Conservation (phyloP, 2,329 filamentous ascomycete species). For the Orbilia oligospora region DNA sequence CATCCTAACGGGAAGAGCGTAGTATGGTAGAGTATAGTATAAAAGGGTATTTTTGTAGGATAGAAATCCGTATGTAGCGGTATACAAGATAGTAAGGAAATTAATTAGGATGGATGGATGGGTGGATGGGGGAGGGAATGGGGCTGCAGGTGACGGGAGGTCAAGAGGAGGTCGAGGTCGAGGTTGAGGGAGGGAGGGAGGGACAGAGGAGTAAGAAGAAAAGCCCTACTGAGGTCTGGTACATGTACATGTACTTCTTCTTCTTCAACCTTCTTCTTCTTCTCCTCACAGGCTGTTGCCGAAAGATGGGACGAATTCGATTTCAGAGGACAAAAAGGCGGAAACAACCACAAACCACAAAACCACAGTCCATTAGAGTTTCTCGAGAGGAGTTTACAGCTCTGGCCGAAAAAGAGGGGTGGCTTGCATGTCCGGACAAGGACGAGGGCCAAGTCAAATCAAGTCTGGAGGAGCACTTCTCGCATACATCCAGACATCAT, state of each 20-base stretch:
- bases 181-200: no score
- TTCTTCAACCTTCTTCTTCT: no score
- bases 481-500: neutral
- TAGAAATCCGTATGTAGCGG: neutral
- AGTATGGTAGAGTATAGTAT: constrained; percentile 1
- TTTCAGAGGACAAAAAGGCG: constrained; percentile 15
- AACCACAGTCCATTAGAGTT: constrained; percentile 16
- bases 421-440: constrained; percentile 35
- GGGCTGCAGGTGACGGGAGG: constrained; percentile 57
- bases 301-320: constrained; percentile 60
- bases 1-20: constrained; percentile 52
- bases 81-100: constrained; percentile 19
- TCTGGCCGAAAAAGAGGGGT: constrained; percentile 13
- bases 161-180: no score
- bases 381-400: constrained; percentile 18
- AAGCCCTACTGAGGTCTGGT: constrained; percentile 15
- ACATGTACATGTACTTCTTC: neutral
- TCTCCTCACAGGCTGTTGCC: constrained; percentile 22
- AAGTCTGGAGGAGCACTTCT: constrained; percentile 32
- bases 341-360: constrained; percentile 14
- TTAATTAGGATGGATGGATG: constrained; percentile 16
- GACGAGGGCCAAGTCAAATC: neutral
- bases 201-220: neutral
- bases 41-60: neutral
- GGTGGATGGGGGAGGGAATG: constrained; percentile 5